phyloP scores from a whole-genome alignment of 2,329 filamentous ascomycete species.

The Hypoxylon sp. region DNA sequence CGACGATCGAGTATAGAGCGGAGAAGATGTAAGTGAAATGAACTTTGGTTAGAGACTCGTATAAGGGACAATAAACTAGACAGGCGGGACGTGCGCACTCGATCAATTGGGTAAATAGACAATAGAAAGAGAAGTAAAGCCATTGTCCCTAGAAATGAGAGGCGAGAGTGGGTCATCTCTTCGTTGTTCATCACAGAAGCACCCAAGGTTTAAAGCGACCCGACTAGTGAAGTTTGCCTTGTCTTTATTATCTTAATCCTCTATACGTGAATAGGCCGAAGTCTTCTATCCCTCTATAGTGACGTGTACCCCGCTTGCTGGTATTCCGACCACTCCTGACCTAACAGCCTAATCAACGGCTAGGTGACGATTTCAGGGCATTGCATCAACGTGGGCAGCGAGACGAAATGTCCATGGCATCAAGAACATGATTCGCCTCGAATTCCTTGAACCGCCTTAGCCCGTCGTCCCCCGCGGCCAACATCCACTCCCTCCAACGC shows the following conservation, averaged over 20 bases:
- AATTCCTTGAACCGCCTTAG: background rate
- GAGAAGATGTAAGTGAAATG: conserved; percentile 59
- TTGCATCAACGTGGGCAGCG: background rate
- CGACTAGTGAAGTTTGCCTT: background rate
- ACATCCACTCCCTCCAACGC: background rate
- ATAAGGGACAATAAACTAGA: conserved; percentile 1
- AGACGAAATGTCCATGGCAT: background rate
- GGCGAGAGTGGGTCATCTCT: background rate
- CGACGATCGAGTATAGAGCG: conserved; percentile 74
- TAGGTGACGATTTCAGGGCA: background rate
- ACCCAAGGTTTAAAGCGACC: background rate
- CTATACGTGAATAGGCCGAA: background rate
- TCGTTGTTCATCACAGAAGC: background rate
- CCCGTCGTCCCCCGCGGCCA: no score
- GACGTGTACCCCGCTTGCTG: background rate
- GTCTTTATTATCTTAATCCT: background rate
- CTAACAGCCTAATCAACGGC: background rate
- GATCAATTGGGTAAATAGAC: background rate
- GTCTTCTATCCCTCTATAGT: background rate
- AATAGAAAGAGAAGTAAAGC: background rate
- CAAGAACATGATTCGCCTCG: background rate
- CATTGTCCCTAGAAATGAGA: background rate
- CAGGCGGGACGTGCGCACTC: background rate
- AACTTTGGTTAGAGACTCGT: conserved; percentile 3
- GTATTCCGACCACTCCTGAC: background rate